Percentiles rank a stretch among this genome's conserved stretches.
These are phyloP conservation scores for Globisporangium nagaii DNA, from an alignment of 352 stramenopile genomes.

Conservation along the genomic window DNA sequence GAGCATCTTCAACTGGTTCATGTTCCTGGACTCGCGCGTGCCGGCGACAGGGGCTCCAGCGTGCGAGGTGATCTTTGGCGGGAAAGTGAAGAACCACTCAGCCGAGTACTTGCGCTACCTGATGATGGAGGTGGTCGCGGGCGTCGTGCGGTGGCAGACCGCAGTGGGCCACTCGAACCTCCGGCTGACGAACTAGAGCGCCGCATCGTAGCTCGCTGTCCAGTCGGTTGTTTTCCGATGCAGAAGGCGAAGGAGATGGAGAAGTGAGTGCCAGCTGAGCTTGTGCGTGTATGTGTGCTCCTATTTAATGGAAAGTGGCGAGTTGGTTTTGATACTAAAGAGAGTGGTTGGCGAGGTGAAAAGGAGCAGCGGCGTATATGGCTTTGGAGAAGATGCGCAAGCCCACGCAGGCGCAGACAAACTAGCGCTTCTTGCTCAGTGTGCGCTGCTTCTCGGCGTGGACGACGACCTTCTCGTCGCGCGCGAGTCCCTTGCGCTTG, in stretches of 20 bases:
- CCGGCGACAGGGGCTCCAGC: constrained; percentile 12
- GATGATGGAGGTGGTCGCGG: constrained; percentile 58
- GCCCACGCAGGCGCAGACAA: not conserved
- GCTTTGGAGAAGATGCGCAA: too few relatives aligned
- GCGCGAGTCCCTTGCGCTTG: constrained; percentile 91
- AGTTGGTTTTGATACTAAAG: too few relatives aligned
- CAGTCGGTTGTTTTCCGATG: too few relatives aligned
- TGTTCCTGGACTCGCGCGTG: constrained; percentile 42
- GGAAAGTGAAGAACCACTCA: constrained; percentile 41
- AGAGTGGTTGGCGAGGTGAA: too few relatives aligned
- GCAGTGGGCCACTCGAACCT: constrained; percentile 52
- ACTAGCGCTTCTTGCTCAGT: constrained; percentile 83
- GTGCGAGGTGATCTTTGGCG: constrained; percentile 67
- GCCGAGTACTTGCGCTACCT: constrained; percentile 56
- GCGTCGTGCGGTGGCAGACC: constrained; percentile 61
- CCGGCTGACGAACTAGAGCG: constrained; percentile 22
- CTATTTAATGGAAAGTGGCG: too few relatives aligned
- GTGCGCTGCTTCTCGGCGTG: constrained; percentile 96
- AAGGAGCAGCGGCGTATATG: too few relatives aligned
- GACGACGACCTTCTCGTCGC: constrained; percentile 94
- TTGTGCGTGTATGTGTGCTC: not conserved
- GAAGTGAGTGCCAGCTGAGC: not conserved
- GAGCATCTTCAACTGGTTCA: constrained; percentile 73
- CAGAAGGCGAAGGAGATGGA: too few relatives aligned
- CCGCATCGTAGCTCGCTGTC: not conserved